Evolutionary conservation across 768 basidiomycete genomes (phyloP).

Genomic region (Boletus barrowsii): DNA sequence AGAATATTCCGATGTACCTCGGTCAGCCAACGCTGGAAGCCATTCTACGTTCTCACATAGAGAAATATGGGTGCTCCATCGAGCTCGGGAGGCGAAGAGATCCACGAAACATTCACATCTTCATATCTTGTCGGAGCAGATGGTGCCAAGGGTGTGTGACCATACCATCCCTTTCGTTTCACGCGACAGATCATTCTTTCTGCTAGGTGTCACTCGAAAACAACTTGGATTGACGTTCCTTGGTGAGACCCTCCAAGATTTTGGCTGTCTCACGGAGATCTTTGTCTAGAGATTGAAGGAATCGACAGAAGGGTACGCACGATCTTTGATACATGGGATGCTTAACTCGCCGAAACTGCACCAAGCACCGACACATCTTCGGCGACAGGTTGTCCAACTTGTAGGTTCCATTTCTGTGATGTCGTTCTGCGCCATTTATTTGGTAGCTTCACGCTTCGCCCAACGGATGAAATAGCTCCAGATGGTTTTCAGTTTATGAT

Average conservation of each 20-base stretch:
- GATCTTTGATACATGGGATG: not conserved
- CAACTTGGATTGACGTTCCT: constrained; percentile 35
- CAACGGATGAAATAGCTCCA: constrained; percentile 16
- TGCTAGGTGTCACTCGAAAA: constrained; percentile 36
- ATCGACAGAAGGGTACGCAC: constrained; percentile 25
- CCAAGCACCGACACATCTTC: constrained; percentile 24
- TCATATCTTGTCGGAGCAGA: constrained; percentile 42
- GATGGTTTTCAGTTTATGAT: constrained; percentile 25
- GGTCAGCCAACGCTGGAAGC: constrained; percentile 33
- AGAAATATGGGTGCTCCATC: constrained; percentile 27
- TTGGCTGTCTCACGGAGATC: constrained; percentile 34
- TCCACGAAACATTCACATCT: constrained; percentile 24
- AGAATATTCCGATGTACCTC: constrained; percentile 14
- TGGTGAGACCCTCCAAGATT: constrained; percentile 28
- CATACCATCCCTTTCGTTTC: not conserved
- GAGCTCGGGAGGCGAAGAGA: constrained; percentile 38
- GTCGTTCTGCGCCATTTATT: not conserved
- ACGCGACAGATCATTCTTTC: not conserved
- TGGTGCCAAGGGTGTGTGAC: constrained; percentile 33
- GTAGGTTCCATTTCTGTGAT: not conserved
- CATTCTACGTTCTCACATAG: constrained; percentile 16
- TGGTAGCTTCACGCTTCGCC: constrained; percentile 8
- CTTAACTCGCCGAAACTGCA: not conserved
- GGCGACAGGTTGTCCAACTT: constrained; percentile 4
- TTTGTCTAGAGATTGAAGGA: constrained; percentile 30